A percentile compares a stretch with the other conserved stretches of the same genome.
phyloP scores from a whole-genome alignment of 257 asterid species.

The Anisodus tanguticus region DNA sequence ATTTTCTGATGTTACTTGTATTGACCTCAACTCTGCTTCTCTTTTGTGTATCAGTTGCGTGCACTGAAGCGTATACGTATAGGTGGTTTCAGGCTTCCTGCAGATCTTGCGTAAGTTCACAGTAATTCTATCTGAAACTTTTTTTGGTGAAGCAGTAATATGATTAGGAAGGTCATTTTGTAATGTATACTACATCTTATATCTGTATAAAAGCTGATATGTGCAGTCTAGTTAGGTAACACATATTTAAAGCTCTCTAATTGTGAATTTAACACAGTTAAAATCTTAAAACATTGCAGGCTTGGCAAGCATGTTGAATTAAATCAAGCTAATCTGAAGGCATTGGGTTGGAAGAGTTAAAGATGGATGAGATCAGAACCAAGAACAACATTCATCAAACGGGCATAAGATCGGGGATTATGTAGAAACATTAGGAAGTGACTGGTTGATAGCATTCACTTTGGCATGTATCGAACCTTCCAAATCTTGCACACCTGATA shows the following conservation, averaged over 20 bases:
- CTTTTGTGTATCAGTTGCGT: constrained; percentile 66
- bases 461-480: neutral
- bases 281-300: constrained; percentile 46
- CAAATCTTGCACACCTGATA: constrained; percentile 21
- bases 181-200: neutral
- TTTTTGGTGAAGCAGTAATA: constrained; percentile 21
- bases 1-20: constrained; percentile 17
- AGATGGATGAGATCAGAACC: constrained; percentile 5
- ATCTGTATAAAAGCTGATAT: constrained; percentile 11
- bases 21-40: constrained; percentile 20
- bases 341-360: constrained; percentile 69
- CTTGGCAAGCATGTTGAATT: constrained; percentile 78
- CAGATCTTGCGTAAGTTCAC: constrained; percentile 85
- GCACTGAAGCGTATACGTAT: constrained; percentile 90
- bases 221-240: neutral
- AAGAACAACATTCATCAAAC: neutral
- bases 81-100: constrained; percentile 91
- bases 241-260: constrained; percentile 8
- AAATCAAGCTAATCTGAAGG: constrained; percentile 60
- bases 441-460: neutral
- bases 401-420: neutral
- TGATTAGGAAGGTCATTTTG: neutral
- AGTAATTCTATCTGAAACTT: neutral
- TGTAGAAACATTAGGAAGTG: neutral
- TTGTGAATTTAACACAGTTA: neutral